Conservation (phyloP, 2,329 filamentous ascomycete species). For the Botryotinia narcissicola region DNA sequence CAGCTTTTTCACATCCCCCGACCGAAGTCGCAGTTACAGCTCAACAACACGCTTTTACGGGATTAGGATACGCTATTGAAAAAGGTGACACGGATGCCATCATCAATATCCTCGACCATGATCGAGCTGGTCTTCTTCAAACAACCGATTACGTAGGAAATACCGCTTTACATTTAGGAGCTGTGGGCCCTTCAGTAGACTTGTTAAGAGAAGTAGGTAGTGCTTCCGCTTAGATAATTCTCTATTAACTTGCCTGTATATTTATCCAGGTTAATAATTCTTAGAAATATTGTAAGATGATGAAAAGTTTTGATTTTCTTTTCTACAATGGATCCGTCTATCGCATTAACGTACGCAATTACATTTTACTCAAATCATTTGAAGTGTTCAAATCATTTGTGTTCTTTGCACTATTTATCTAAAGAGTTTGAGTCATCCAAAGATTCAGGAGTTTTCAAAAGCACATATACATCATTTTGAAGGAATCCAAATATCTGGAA, state of each 20-base stretch:
- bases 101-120: conserved; percentile 33
- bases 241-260: neutral
- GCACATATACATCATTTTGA: neutral
- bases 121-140: conserved; percentile 36
- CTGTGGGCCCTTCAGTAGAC: conserved; percentile 46
- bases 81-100: conserved; percentile 52
- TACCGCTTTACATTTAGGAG: conserved; percentile 42
- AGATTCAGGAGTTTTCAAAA: neutral
- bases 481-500: neutral
- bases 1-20: conserved; percentile 57
- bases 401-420: neutral
- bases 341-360: neutral
- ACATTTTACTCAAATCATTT: neutral
- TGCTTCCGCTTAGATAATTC: neutral
- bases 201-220: conserved; percentile 53
- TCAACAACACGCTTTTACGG: conserved; percentile 55
- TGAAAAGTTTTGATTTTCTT: neutral
- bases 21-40: conserved; percentile 37
- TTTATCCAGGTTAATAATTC: neutral
- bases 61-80: conserved; percentile 61
- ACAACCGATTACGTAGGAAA: conserved; percentile 42
- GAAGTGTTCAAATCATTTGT: neutral
- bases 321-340: neutral
- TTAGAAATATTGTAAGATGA: neutral
- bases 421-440: neutral